These are phyloP conservation scores for Botrytis fragariae DNA, from an alignment of 2,329 filamentous ascomycete genomes.

Conservation along the genomic window DNA sequence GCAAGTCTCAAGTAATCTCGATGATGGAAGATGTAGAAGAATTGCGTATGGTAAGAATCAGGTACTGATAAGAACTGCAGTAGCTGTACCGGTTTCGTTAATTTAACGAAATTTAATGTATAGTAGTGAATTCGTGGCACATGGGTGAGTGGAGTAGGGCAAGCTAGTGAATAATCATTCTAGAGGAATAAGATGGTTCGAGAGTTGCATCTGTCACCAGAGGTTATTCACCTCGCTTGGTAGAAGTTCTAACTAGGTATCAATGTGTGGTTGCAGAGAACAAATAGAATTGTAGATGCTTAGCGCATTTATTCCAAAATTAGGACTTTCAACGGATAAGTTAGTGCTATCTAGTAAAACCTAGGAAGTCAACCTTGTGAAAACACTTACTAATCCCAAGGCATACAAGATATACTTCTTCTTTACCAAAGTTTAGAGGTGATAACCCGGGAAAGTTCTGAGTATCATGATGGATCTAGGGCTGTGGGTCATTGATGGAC, in stretches of 20 bases:
- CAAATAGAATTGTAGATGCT: not conserved
- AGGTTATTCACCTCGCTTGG: not conserved
- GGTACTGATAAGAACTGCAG: not conserved
- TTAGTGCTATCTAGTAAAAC: not conserved
- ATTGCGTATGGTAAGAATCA: not conserved
- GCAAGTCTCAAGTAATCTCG: not conserved
- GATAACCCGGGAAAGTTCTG: rapidly evolving
- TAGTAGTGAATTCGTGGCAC: no score
- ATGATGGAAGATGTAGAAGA: not conserved
- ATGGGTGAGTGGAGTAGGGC: not conserved
- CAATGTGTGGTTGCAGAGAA: not conserved
- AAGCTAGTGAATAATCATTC: rapidly evolving
- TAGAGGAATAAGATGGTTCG: not conserved
- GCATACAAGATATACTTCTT: not conserved
- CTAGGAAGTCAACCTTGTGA: no score
- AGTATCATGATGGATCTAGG: rapidly evolving
- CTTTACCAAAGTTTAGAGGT: not conserved
- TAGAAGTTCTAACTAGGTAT: not conserved
- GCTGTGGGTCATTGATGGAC: not conserved
- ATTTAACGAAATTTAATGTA: no score
- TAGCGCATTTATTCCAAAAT: not conserved
- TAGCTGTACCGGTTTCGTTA: not conserved
- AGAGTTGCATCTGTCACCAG: not conserved
- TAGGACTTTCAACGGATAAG: not conserved
- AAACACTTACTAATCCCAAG: no score